Conservation (phyloP, 495 filamentous ascomycete genomes). For the Trichoderma orchidacearum region DNA sequence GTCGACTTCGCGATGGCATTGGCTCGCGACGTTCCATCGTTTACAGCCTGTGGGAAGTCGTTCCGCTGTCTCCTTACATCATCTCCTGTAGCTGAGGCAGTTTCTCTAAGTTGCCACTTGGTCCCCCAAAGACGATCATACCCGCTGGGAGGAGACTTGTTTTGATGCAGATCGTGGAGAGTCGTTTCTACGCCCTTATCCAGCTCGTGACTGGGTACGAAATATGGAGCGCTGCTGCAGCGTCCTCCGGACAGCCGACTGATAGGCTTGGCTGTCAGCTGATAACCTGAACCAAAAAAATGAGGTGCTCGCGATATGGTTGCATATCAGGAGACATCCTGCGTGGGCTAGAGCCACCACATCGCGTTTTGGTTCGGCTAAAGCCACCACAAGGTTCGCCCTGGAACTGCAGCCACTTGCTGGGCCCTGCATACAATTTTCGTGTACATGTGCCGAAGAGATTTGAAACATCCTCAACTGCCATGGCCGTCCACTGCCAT, state of each 20-base stretch:
- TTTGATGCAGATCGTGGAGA: background rate
- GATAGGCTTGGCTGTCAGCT: background rate
- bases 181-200: background rate
- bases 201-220: background rate
- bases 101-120: background rate
- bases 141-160: background rate
- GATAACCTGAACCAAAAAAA: background rate
- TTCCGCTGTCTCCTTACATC: background rate
- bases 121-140: background rate
- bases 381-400: background rate
- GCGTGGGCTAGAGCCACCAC: background rate
- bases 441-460: too few species aligned
- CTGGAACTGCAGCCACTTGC: background rate
- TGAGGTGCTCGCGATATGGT: background rate
- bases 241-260: background rate
- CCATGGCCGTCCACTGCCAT: too few species aligned
- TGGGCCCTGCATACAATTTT: background rate
- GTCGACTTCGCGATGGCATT: background rate
- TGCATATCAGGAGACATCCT: conserved; percentile 1
- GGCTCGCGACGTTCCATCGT: background rate
- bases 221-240: background rate
- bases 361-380: background rate
- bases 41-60: background rate
- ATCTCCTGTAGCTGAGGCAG: background rate
- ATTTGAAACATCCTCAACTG: too few species aligned